Base-by-base conservation (phyloP, 2,329 filamentous ascomycete genomes). In the Arthroderma sp. region DNA sequence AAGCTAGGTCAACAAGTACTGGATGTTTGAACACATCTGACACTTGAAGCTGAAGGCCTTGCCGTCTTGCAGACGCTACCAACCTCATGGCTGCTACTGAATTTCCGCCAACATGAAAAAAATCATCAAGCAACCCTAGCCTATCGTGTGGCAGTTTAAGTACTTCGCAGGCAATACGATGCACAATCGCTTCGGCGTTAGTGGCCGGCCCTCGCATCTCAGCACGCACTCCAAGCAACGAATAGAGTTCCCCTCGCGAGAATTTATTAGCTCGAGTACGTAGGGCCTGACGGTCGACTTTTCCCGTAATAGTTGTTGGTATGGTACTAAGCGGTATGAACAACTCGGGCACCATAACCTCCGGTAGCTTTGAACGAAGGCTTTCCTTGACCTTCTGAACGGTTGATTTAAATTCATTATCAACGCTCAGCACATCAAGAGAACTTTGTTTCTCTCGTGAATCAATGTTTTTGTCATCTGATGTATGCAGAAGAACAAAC, bases 261-360 rank as follows among this genome's bases (percentile, higher is more conserved):
- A 51, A 31, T 5, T 29, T 38, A 9, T 52, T 46, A 4, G 53
- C 60, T 11, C 56, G 52, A 1, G 49, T 44, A 2, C 55, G 48
- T n/a, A 59, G 48, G 27, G 53, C 43, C 46, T 60, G 58, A 5
- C 56, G 58, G 42, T 64, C 60, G 0, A 54, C 57, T 50, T 71
- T 71, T 0, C 63, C 62, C 2, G 65, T 64, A 1, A 57, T 51
- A 1, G 61, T 49, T 1, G 56, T 47, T 1, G 67, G 67, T 29
- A 70, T 59, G 4, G 54, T 42, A 7, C 52, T 51, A 11, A 70
- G 38, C 0, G 63, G 57, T 6, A 70, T 56, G 38, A 62, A 69
- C 2, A 59, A 57, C 0, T 54, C 55, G 0, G 67, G 59, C 2
- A 61, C 50, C 55, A 61, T 60, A 39, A 59, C 60, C 1, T 45